Evolutionary conservation across 139 green algal species (phyloP).

Genomic region (Chlamydomonas sp.): DNA sequence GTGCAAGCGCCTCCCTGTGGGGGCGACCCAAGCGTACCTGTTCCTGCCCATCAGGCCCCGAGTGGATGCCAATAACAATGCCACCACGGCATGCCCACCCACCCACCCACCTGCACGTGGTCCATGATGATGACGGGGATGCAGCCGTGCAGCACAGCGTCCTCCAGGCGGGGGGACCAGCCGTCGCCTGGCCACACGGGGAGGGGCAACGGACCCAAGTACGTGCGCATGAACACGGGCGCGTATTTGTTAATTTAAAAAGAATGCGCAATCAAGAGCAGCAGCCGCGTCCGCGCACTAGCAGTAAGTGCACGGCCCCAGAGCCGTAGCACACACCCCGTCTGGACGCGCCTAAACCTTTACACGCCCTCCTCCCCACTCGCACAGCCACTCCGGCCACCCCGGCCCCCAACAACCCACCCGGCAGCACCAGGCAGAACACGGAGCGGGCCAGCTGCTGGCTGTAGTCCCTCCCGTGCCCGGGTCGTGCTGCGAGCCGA

Average conservation of each 20-base stretch:
- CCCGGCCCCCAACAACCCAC: background rate
- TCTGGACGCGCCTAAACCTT: background rate
- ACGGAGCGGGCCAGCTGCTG: slow-evolving; percentile 40
- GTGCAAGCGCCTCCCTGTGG: too few relatives aligned
- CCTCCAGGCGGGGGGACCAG: slow-evolving; percentile 63
- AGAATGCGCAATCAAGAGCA: background rate
- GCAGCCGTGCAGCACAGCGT: slow-evolving; percentile 77
- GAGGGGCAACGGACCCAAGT: background rate
- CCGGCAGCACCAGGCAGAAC: slow-evolving; percentile 67
- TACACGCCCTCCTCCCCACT: background rate
- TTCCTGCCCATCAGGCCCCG: too few relatives aligned
- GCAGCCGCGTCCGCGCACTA: background rate
- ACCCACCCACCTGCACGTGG: background rate
- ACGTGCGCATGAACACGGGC: too few relatives aligned
- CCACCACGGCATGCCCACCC: background rate
- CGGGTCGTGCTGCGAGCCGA: background rate
- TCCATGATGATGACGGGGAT: slow-evolving; percentile 71
- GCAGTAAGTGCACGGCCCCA: too few relatives aligned
- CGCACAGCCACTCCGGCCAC: background rate
- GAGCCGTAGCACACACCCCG: too few relatives aligned
- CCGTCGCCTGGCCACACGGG: slow-evolving; percentile 54
- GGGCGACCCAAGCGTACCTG: too few relatives aligned
- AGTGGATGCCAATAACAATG: background rate
- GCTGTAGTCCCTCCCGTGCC: slow-evolving; percentile 42
- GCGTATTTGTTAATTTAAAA: background rate